These are phyloP conservation scores for Trichoderma arundinaceum DNA, from an alignment of 2,329 filamentous ascomycete genomes.

Conservation along the genomic window DNA sequence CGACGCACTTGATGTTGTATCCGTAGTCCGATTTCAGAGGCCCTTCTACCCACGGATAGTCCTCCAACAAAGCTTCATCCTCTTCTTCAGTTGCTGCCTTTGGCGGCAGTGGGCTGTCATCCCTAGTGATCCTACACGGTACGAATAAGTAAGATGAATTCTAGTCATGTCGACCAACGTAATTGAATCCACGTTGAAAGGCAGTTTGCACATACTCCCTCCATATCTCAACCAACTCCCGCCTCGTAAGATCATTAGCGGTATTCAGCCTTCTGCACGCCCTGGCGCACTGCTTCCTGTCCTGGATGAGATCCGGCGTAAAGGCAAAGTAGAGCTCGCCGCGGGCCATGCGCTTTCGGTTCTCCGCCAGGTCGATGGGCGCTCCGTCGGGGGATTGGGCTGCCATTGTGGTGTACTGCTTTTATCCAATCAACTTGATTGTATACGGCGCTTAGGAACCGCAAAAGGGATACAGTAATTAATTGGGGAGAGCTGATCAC, in stretches of 20 bases:
- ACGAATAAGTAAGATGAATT: neutral
- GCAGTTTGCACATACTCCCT: slow-evolving; percentile 61
- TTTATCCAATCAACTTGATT: neutral
- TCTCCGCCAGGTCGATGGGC: slow-evolving; percentile 51
- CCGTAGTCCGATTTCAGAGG: slow-evolving; percentile 78
- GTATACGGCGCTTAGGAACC: neutral
- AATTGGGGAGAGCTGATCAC: neutral
- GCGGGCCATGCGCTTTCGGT: slow-evolving; percentile 60
- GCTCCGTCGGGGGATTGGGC: slow-evolving; percentile 25
- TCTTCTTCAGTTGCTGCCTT: slow-evolving; percentile 59
- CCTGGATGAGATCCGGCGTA: slow-evolving; percentile 67
- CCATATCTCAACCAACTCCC: slow-evolving; percentile 69
- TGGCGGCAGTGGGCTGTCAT: slow-evolving; percentile 67
- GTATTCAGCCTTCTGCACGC: slow-evolving; percentile 69
- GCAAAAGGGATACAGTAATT: neutral
- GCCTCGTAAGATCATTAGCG: slow-evolving; percentile 59
- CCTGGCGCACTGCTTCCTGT: slow-evolving; percentile 62
- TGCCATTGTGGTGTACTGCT: neutral
- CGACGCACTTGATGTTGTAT: slow-evolving; percentile 68
- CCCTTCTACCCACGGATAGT: slow-evolving; percentile 69
- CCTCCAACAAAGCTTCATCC: slow-evolving; percentile 66
- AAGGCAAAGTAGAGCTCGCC: slow-evolving; percentile 77
- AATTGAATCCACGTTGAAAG: too few relatives aligned
- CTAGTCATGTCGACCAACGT: neutral
- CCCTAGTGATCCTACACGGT: slow-evolving; percentile 39